Percentiles rank a stretch among this genome's conserved stretches.
Conservation (phyloP, 106 monocot genomes). For the Dendrobium officinale region DNA sequence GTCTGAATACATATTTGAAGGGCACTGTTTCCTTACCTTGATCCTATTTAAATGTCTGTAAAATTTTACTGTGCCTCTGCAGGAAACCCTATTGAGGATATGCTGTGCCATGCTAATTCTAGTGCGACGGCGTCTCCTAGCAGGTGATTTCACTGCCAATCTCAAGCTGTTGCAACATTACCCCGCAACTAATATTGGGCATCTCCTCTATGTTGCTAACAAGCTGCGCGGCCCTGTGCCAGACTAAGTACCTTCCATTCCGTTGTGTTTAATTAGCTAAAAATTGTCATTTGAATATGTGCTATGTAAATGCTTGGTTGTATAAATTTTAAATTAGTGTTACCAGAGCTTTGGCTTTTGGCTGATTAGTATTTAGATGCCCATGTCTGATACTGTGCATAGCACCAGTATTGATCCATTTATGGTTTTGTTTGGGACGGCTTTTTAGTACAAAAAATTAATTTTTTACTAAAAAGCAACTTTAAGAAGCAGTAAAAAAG, state of each 20-base stretch:
- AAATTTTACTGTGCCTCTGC: background rate
- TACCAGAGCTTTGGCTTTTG: too few relatives aligned
- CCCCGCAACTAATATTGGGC: conserved; percentile 20
- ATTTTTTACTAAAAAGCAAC: too few relatives aligned
- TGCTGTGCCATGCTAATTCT: conserved; percentile 33
- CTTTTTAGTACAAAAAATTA: too few relatives aligned
- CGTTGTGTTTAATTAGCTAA: too few relatives aligned
- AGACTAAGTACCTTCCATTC: background rate
- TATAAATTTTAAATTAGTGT: too few relatives aligned
- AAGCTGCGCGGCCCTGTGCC: conserved; percentile 20
- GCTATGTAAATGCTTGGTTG: too few relatives aligned
- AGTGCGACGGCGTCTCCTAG: conserved; percentile 18
- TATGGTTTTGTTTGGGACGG: too few relatives aligned
- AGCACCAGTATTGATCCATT: too few relatives aligned
- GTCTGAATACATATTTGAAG: conserved; percentile 5
- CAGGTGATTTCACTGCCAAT: conserved; percentile 30
- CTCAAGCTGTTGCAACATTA: conserved; percentile 28
- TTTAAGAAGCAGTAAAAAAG: too few relatives aligned
- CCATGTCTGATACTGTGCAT: too few relatives aligned
- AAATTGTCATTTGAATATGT: background rate
- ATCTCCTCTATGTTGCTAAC: conserved; percentile 26
- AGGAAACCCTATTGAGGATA: conserved; percentile 24
- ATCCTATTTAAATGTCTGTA: background rate
- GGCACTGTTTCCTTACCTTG: background rate
- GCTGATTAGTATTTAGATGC: too few relatives aligned